Conservation (phyloP, 192 early-diverging fungal species). For the Backusella morwellensis region DNA sequence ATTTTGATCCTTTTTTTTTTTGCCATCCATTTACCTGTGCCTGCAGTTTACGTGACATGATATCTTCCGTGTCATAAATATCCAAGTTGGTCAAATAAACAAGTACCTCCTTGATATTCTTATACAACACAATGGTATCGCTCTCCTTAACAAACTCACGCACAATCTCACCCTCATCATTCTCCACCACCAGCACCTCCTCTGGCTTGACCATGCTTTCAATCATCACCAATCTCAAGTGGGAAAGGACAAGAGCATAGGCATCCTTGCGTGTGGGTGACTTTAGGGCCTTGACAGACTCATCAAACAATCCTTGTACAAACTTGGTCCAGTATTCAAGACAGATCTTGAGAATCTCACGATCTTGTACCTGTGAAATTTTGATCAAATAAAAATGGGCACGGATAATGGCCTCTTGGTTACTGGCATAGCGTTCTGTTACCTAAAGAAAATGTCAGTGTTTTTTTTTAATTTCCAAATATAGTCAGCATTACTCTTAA, state of each 20-base stretch:
- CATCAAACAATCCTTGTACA: slow-evolving; percentile 89
- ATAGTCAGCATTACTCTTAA: slow-evolving; percentile 59
- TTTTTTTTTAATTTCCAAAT: neutral
- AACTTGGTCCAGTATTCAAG: slow-evolving; percentile 97
- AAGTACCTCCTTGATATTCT: slow-evolving; percentile 94
- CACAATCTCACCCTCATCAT: slow-evolving; percentile 99
- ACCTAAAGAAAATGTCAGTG: slow-evolving; percentile 31
- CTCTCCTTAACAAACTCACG: slow-evolving; percentile 96
- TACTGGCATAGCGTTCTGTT: slow-evolving; percentile 52
- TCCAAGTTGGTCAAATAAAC: slow-evolving; percentile 98
- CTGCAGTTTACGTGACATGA: slow-evolving; percentile 92
- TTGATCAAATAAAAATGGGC: slow-evolving; percentile 91
- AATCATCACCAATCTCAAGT: slow-evolving; percentile 94
- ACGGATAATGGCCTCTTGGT: slow-evolving; percentile 54
- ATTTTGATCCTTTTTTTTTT: neutral
- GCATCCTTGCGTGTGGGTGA: slow-evolving; percentile 62
- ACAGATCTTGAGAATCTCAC: slow-evolving; percentile 97
- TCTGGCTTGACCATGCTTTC: slow-evolving; percentile 99
- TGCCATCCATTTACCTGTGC: slow-evolving; percentile 61
- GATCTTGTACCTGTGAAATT: slow-evolving; percentile 89
- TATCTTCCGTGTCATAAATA: slow-evolving; percentile 86
- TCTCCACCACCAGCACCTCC: slow-evolving; percentile 96
- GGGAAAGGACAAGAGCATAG: slow-evolving; percentile 80
- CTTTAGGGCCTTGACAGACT: slow-evolving; percentile 44
- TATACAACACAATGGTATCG: slow-evolving; percentile 97